Conservation (phyloP, 495 filamentous ascomycete genomes). For the Xylaria intraflava region DNA sequence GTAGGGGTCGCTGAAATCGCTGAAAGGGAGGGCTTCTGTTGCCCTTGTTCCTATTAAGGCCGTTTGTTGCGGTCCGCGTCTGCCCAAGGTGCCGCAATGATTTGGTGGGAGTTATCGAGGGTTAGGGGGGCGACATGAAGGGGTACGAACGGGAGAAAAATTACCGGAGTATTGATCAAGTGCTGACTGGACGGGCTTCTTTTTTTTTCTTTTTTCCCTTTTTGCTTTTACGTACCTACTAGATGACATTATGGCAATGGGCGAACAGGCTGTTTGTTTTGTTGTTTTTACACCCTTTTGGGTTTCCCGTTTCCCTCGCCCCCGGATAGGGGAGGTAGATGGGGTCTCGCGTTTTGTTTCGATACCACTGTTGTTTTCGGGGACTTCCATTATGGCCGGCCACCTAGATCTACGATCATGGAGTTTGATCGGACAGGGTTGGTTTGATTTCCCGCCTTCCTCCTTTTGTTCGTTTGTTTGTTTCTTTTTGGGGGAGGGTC, state of each 20-base stretch:
- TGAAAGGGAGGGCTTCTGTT: neutral
- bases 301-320: neutral
- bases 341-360: neutral
- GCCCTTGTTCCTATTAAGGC: neutral
- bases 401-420: neutral
- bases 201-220: too few species aligned
- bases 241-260: neutral
- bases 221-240: too few species aligned
- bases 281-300: neutral
- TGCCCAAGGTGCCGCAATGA: too few species aligned
- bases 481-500: too few species aligned
- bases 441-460: neutral
- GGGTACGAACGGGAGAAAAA: neutral
- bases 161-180: too few species aligned
- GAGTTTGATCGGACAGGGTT: neutral
- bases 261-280: neutral
- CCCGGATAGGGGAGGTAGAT: neutral
- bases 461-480: too few species aligned
- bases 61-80: too few species aligned
- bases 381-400: neutral
- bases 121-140: neutral
- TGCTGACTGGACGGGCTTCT: too few species aligned
- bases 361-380: conserved; percentile 6
- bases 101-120: too few species aligned
- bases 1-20: conserved; percentile 22